These are phyloP conservation scores for Carex pumila DNA, from an alignment of 176 grass and related monocot genomes.

Conservation along the genomic window DNA sequence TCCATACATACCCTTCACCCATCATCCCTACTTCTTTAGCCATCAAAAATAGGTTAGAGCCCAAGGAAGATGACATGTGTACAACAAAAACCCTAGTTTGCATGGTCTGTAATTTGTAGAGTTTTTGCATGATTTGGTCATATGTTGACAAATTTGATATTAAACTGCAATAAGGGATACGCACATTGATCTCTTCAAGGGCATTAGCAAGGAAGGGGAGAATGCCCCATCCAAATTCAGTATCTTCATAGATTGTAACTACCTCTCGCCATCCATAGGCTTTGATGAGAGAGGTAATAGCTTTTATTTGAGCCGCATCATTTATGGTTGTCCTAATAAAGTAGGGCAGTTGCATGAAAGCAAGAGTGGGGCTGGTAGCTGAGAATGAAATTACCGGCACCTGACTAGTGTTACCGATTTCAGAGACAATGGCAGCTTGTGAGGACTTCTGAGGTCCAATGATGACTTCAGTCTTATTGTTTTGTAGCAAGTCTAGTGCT, in stretches of 20 bases:
- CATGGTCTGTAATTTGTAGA: constrained; percentile 47
- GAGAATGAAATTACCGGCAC: constrained; percentile 48
- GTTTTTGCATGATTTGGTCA: constrained; percentile 14
- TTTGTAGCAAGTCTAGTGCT: constrained; percentile 33
- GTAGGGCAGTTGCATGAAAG: constrained; percentile 20
- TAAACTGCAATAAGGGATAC: constrained; percentile 15
- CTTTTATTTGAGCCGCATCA: constrained; percentile 17
- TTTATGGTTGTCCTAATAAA: constrained; percentile 30
- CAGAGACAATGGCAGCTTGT: constrained; percentile 7
- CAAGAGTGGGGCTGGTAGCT: constrained; percentile 15
- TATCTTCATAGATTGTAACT: constrained; percentile 30
- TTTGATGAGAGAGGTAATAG: constrained; percentile 36
- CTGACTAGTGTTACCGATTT: not conserved
- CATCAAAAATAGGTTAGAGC: constrained; percentile 13
- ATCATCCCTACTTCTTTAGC: constrained; percentile 45
- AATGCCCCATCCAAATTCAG: constrained; percentile 25
- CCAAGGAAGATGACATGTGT: constrained; percentile 25
- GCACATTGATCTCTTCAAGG: constrained; percentile 20
- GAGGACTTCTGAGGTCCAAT: constrained; percentile 37
- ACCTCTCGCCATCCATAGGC: constrained; percentile 29
- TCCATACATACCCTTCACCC: constrained; percentile 49
- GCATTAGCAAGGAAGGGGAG: constrained; percentile 26
- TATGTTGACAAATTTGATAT: constrained; percentile 1
- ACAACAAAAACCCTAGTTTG: constrained; percentile 47
- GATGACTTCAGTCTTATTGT: constrained; percentile 24